Evolutionary conservation across 768 basidiomycete genomes (phyloP), one percentile per base, ranked within the genome.

Genomic region (Podaxis sp.): DNA sequence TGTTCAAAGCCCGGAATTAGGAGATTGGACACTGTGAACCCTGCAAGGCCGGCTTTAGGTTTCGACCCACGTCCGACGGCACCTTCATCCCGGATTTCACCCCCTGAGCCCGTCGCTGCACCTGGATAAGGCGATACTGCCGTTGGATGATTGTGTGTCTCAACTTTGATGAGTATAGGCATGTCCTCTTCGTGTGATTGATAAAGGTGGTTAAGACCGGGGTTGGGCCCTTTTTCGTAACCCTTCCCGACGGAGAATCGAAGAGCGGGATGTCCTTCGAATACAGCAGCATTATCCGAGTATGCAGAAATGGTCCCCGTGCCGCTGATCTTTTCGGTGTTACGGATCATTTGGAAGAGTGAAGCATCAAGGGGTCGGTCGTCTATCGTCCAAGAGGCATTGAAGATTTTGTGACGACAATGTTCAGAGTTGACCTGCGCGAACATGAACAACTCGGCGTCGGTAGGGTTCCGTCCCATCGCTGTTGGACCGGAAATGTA

Each of bases 351-450:
- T 65, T 89, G 85, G 76, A 99, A 99, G 21, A 98, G 84, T 3
- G 93, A 91, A 48, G 77, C 76, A 60, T 89, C 82, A 66, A 85
- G 78, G 10, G 78, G 67, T 42, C 78, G 67, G 1, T 81, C 89
- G 67, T 98, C 90, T 65, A 99, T 84, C 10, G 86, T 91, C 97
- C 97, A 99, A 14, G 90, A 82, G 0, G 97, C 95, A 70, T 99
- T 99, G 81, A 98, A 99, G 66, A 98, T 98, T 76, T 99, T 99
- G 81, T 99, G 97, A 36, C 97, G 83, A 73, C 97, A 99, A 70
- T 98, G 97, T 73, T 99, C 97, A n/a, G 95, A 98, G 76, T 99
- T 99, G 72, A 99, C 96, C 70, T 99, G 97, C 2, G 97, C 96
- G 73, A 98, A 99, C 97, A 98, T 99, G 83, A 99, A 99, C 6